Base-by-base conservation (phyloP, 495 filamentous ascomycete species). In the Thermochaetoides thermophila region DNA sequence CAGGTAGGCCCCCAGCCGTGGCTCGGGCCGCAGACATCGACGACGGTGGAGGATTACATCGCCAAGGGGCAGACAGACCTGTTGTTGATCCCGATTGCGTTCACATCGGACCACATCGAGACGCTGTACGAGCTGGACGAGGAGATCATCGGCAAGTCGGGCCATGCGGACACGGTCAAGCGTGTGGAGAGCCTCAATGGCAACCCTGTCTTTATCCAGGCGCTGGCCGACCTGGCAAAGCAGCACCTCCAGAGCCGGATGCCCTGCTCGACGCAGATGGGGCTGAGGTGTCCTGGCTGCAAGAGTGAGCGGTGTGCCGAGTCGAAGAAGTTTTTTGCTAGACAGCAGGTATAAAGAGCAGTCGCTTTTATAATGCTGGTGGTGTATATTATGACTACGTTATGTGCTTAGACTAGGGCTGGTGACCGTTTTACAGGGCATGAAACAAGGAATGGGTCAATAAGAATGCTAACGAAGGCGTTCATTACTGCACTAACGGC, bases 51-150 rank as follows among this genome's bases (percentile, higher is more conserved):
- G 50, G 64, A 80, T 21, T 93, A 93, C 47, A 77, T 96, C 34
- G 74, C 80, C 48, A 84, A 89, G 51, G 87, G 85, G 2, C 79
- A 93, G 50, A 87, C 78, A 18, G 83, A 99, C 48, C 62, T 99
- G 18, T 65, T 95, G 5, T 66, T 99, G 3, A 84, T 99, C 38
- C 91, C 91, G 1, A 89, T 99, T 37, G 91, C 91, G 7, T 99
- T 99, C 49, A 99, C 91, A 1, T 89, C 81, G 31, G 91, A 99
- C 46, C 91, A 99, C 48, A 99, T 99, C 44, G 91, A 99, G 57
- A 99, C 91, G 2, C 66, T 99, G 2, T 93, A 78, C 51, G 91
- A 99, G 61, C 64, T 99, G 29, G 91, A 99, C 49, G 67, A 85
- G 39, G 91, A 99, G 54, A 81, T 99, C 22, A 96, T 96, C 48